These are phyloP conservation scores for Populus deltoides DNA, from an alignment of 345 rosid species.

Conservation along the genomic window DNA sequence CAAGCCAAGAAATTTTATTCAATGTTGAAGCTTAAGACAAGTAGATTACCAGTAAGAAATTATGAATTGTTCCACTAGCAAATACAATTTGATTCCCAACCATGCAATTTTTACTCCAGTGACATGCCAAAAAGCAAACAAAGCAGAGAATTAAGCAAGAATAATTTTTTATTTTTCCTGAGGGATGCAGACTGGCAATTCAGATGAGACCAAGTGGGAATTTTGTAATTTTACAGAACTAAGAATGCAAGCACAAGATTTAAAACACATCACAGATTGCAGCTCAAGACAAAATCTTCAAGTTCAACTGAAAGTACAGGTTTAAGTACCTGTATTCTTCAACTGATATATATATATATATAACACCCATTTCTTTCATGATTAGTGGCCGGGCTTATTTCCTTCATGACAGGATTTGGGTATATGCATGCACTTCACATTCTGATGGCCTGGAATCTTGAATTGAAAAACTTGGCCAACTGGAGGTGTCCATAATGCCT, in stretches of 20 bases:
- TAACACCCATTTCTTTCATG: neutral
- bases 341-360: neutral
- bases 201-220: neutral
- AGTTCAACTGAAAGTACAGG: neutral
- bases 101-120: neutral
- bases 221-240: neutral
- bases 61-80: neutral
- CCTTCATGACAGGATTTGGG: slow-evolving; percentile 4
- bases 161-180: neutral
- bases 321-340: neutral
- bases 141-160: neutral
- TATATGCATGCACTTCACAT: slow-evolving; percentile 12
- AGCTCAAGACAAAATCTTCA: neutral
- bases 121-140: neutral
- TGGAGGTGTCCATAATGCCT: neutral
- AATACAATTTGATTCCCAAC: neutral
- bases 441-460: neutral
- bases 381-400: neutral
- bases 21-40: neutral
- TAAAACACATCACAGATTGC: too few species aligned
- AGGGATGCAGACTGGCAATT: neutral
- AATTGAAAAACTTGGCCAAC: neutral
- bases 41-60: neutral
- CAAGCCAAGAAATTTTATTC: neutral
- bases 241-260: neutral